Evolutionary conservation across 352 stramenopile genomes (phyloP).

Genomic region (Phytophthora parvispora): DNA sequence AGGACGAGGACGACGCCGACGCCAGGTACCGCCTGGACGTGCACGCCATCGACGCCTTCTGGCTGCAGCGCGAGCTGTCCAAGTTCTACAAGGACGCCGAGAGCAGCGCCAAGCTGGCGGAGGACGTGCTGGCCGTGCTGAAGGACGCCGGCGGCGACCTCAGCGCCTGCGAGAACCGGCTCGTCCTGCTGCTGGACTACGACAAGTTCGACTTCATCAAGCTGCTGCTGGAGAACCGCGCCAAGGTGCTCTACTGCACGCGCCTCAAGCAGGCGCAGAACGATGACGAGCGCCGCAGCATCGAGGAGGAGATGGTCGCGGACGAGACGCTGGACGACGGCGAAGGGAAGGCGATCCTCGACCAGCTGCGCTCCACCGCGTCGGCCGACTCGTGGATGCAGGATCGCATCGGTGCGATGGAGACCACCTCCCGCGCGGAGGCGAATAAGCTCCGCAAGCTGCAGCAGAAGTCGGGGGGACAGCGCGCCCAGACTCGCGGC

Average conservation of each 20-base stretch:
- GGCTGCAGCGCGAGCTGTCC: conserved; percentile 97
- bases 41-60: conserved; percentile 99
- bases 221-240: conserved; percentile 96
- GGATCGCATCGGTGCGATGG: conserved; percentile 91
- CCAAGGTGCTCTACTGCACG: conserved; percentile 98
- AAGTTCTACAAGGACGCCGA: conserved; percentile 98
- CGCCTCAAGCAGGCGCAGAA: conserved; percentile 97
- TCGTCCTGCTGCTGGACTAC: conserved; percentile 98
- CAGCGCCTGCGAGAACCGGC: conserved; percentile 96
- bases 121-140: conserved; percentile 90
- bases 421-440: conserved; percentile 85
- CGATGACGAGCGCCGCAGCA: conserved; percentile 89
- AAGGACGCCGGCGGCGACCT: conserved; percentile 75
- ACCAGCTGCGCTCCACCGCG: conserved; percentile 90
- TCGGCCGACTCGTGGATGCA: conserved; percentile 96
- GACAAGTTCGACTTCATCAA: conserved; percentile 99
- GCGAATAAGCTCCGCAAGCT: conserved; percentile 86
- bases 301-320: conserved; percentile 92
- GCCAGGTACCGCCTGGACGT: conserved; percentile 90
- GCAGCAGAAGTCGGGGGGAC: conserved; percentile 57
- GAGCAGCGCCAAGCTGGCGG: conserved; percentile 92
- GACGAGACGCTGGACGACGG: conserved; percentile 88
- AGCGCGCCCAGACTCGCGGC: conserved; percentile 17
- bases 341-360: conserved; percentile 91
- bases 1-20: conserved; percentile 75